A percentile compares a stretch with the other conserved stretches of the same genome.
phyloP scores from a whole-genome alignment of 495 filamentous ascomycete genomes.

The Aspergillus sclerotioniger region DNA sequence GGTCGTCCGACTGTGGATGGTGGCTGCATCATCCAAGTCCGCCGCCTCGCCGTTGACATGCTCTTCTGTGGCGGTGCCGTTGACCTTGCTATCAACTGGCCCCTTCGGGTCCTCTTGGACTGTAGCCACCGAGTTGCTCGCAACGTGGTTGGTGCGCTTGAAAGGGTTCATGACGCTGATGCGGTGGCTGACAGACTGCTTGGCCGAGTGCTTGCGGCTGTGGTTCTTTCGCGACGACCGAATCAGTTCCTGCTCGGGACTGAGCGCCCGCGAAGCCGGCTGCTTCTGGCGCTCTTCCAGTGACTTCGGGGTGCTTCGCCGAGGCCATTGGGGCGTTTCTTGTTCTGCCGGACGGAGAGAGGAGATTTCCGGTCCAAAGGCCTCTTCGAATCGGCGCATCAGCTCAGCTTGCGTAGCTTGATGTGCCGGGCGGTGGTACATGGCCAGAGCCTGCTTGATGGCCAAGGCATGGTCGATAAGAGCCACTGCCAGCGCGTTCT shows the following conservation, averaged over 20 bases:
- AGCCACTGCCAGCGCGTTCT: slow-evolving; percentile 81
- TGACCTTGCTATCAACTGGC: slow-evolving; percentile 22
- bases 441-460: slow-evolving; percentile 76
- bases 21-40: slow-evolving; percentile 39
- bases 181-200: slow-evolving; percentile 45
- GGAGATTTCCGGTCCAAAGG: slow-evolving; percentile 49
- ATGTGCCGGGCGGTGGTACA: slow-evolving; percentile 59
- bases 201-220: slow-evolving; percentile 35
- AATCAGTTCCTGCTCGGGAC: slow-evolving; percentile 40
- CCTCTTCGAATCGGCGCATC: slow-evolving; percentile 45
- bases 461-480: slow-evolving; percentile 85
- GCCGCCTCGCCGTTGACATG: slow-evolving; percentile 16
- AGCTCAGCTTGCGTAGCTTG: slow-evolving; percentile 58
- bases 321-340: slow-evolving; percentile 25
- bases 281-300: slow-evolving; percentile 26
- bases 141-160: slow-evolving; percentile 41
- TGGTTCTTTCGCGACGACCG: slow-evolving; percentile 34
- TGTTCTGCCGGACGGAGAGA: slow-evolving; percentile 29
- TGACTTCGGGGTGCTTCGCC: slow-evolving; percentile 26
- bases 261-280: slow-evolving; percentile 31
- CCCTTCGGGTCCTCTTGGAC: slow-evolving; percentile 28
- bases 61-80: slow-evolving; percentile 18
- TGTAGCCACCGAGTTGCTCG: slow-evolving; percentile 36
- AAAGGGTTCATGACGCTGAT: slow-evolving; percentile 52
- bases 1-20: slow-evolving; percentile 45